phyloP scores from a whole-genome alignment of 352 stramenopile genomes.

The Aphanomyces cochlioides region DNA sequence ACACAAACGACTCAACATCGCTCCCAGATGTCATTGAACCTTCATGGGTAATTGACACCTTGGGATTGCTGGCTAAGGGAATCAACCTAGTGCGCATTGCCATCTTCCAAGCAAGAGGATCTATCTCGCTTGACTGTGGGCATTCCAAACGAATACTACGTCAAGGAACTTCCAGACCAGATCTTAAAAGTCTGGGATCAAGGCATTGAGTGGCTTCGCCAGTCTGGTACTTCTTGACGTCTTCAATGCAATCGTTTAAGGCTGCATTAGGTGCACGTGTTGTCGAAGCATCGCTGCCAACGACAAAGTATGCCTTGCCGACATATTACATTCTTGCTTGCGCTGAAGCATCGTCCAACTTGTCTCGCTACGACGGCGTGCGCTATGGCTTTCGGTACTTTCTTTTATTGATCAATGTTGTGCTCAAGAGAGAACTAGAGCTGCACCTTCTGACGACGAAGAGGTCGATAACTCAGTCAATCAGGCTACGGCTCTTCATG shows the following conservation, averaged over 20 bases:
- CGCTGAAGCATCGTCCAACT: conserved; percentile 97
- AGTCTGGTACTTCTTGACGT: conserved; percentile 41
- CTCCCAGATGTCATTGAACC: conserved; percentile 44
- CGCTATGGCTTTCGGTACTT: conserved; percentile 66
- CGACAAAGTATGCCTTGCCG: conserved; percentile 86
- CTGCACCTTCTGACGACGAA: not conserved
- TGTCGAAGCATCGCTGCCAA: conserved; percentile 69
- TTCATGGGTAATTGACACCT: conserved; percentile 46
- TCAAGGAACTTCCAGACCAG: conserved; percentile 83
- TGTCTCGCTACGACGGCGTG: conserved; percentile 96
- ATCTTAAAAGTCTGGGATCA: conserved; percentile 84
- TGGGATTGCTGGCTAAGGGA: no score
- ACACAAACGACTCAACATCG: conserved; percentile 81
- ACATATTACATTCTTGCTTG: conserved; percentile 98
- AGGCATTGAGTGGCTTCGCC: conserved; percentile 62
- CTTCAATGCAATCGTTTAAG: not conserved
- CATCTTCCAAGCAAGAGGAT: conserved; percentile 32
- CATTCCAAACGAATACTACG: conserved; percentile 93
- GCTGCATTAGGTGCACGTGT: conserved; percentile 50
- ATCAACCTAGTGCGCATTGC: not conserved
- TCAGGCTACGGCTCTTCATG: conserved; percentile 74
- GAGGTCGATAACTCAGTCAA: conserved; percentile 33
- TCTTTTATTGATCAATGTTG: not conserved
- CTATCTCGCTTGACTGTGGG: conserved; percentile 86
- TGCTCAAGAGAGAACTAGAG: not conserved